These are phyloP conservation scores for Fusarium sp. DNA, from an alignment of 2,329 filamentous ascomycete genomes.

Conservation along the genomic window DNA sequence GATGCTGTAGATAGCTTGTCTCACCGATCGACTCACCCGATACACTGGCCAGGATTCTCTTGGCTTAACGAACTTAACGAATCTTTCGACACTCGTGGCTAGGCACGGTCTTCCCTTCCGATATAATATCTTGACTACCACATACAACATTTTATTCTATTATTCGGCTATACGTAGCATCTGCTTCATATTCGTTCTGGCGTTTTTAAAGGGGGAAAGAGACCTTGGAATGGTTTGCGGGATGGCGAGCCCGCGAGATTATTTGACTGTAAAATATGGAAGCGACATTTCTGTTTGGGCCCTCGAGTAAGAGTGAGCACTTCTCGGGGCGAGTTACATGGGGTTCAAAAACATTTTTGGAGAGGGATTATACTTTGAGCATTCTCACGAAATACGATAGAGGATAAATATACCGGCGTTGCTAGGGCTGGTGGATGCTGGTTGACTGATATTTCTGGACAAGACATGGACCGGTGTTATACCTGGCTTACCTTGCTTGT, in stretches of 20 bases:
- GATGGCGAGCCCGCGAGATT: conserved; percentile 24
- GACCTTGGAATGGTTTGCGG: conserved; percentile 14
- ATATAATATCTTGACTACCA: conserved; percentile 30
- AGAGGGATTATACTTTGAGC: conserved; percentile 2
- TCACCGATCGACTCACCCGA: not conserved
- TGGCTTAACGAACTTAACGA: conserved; percentile 24
- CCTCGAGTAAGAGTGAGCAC: conserved; percentile 2
- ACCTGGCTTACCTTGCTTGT: not conserved
- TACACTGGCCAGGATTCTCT: not conserved
- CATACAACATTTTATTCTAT: conserved; percentile 21
- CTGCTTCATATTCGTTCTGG: conserved; percentile 32
- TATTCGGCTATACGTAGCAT: conserved; percentile 23
- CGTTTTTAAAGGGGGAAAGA: conserved; percentile 37
- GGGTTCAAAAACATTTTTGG: conserved; percentile 7
- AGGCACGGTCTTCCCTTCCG: conserved; percentile 21
- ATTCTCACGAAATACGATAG: conserved; percentile 21
- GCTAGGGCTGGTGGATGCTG: not conserved
- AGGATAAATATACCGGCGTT: conserved; percentile 28
- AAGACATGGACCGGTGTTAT: not conserved
- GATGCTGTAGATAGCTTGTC: conserved; percentile 4
- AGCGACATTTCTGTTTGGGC: conserved; percentile 18
- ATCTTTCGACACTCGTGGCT: conserved; percentile 19
- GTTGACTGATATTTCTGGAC: not conserved
- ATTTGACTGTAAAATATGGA: conserved; percentile 28
- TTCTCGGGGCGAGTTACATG: not conserved